These are phyloP conservation scores for Skeletonema tropicum DNA, from an alignment of 108 stramenopile genomes.

Conservation along the genomic window DNA sequence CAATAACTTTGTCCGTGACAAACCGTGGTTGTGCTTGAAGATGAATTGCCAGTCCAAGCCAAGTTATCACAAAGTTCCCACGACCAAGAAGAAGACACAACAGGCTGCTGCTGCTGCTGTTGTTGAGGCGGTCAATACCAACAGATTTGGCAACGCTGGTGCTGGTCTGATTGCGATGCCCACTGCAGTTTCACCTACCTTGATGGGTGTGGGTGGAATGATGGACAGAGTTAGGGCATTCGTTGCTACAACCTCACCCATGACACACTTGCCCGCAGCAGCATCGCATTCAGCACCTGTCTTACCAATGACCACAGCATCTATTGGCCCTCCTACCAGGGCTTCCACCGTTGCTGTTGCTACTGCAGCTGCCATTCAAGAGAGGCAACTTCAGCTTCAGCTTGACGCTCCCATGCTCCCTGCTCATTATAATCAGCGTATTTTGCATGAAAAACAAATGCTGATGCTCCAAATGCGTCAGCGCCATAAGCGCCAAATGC, in stretches of 20 bases:
- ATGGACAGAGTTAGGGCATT: neutral
- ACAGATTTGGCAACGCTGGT: neutral
- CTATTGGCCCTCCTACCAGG: neutral
- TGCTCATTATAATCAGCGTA: neutral
- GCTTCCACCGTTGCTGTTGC: neutral
- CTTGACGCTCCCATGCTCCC: neutral
- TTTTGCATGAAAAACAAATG: neutral
- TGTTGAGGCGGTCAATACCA: neutral
- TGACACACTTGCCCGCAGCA: neutral
- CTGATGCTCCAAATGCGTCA: neutral
- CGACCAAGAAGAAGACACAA: neutral
- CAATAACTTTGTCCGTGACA: constrained; percentile 2
- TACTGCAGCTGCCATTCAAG: neutral
- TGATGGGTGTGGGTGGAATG: neutral
- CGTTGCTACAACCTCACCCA: neutral
- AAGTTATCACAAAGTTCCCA: neutral
- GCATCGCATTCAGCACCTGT: neutral
- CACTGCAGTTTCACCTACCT: neutral
- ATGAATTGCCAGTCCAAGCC: constrained; percentile 2
- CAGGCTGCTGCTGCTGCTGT: neutral
- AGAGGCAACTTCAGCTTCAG: neutral
- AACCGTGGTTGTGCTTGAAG: neutral
- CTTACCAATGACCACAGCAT: neutral
- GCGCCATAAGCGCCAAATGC: neutral
- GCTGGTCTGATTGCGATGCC: too few relatives aligned